phyloP scores from a whole-genome alignment of 192 early-diverging fungal species.

The Tieghemiomyces parasiticus region DNA sequence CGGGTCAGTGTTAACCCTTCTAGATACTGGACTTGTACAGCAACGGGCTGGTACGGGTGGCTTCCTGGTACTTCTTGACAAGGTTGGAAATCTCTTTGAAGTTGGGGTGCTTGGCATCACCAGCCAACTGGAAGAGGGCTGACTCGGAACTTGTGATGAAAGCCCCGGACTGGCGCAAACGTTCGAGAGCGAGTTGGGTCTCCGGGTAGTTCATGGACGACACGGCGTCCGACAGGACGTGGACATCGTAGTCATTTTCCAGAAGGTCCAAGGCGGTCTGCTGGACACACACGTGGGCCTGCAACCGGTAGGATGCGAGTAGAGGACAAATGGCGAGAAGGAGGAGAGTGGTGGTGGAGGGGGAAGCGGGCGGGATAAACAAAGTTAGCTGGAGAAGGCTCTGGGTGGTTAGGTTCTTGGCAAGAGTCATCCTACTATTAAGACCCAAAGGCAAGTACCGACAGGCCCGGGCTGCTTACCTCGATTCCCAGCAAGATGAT shows the following conservation, averaged over 20 bases:
- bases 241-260: slow-evolving; percentile 58
- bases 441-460: too few species aligned
- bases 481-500: slow-evolving; percentile 87
- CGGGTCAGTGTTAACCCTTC: too few species aligned
- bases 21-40: slow-evolving; percentile 32
- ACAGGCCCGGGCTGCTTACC: too few species aligned
- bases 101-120: slow-evolving; percentile 40
- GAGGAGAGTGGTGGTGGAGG: too few species aligned
- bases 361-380: too few species aligned
- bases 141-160: slow-evolving; percentile 62
- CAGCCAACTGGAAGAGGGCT: slow-evolving; percentile 52
- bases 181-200: slow-evolving; percentile 61
- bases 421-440: too few species aligned
- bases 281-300: slow-evolving; percentile 88
- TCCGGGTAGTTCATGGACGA: slow-evolving; percentile 76
- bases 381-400: too few species aligned
- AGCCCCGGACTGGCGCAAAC: slow-evolving; percentile 54
- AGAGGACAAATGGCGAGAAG: too few species aligned
- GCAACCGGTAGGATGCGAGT: too few species aligned
- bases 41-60: slow-evolving; percentile 47
- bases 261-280: slow-evolving; percentile 89
- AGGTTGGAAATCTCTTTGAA: slow-evolving; percentile 69
- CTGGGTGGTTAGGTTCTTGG: too few species aligned
- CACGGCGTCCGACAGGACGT: slow-evolving; percentile 86
- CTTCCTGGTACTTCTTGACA: slow-evolving; percentile 69